phyloP scores from a whole-genome alignment of 2,329 filamentous ascomycete genomes.

The Curvularia lunata region DNA sequence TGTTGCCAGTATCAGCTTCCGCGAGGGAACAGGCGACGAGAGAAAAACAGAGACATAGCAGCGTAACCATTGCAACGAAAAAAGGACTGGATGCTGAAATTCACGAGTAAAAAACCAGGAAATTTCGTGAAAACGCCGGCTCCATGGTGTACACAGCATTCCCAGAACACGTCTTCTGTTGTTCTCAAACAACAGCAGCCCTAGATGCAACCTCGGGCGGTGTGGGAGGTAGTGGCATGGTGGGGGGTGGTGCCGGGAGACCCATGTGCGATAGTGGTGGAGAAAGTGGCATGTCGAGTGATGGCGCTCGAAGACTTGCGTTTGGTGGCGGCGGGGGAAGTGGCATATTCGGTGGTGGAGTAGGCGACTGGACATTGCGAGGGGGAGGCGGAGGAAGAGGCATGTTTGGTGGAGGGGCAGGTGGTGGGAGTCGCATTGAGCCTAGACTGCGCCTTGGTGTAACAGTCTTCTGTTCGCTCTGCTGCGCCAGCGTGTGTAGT shows the following conservation, averaged over 20 bases:
- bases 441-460: slow-evolving; percentile 47
- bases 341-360: slow-evolving; percentile 23
- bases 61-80: slow-evolving; percentile 4
- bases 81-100: not conserved
- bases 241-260: slow-evolving; percentile 22
- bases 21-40: not conserved
- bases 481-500: slow-evolving; percentile 25
- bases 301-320: slow-evolving; percentile 15
- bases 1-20: not conserved
- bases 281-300: slow-evolving; percentile 19
- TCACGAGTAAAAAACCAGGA: not conserved
- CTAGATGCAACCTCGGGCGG: slow-evolving; percentile 12
- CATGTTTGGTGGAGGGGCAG: slow-evolving; percentile 54
- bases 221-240: slow-evolving; percentile 11
- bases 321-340: slow-evolving; percentile 19
- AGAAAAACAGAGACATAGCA: slow-evolving; percentile 8
- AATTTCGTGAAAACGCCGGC: not conserved
- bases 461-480: slow-evolving; percentile 23
- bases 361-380: slow-evolving; percentile 20
- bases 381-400: slow-evolving; percentile 52
- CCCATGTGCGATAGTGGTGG: slow-evolving; percentile 18
- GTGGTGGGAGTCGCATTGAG: slow-evolving; percentile 52
- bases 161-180: not conserved
- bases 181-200: slow-evolving; percentile 1
- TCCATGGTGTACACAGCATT: not conserved